Evolutionary conservation across 352 stramenopile species (phyloP).

Genomic region (Phytophthora fragariaefolia): DNA sequence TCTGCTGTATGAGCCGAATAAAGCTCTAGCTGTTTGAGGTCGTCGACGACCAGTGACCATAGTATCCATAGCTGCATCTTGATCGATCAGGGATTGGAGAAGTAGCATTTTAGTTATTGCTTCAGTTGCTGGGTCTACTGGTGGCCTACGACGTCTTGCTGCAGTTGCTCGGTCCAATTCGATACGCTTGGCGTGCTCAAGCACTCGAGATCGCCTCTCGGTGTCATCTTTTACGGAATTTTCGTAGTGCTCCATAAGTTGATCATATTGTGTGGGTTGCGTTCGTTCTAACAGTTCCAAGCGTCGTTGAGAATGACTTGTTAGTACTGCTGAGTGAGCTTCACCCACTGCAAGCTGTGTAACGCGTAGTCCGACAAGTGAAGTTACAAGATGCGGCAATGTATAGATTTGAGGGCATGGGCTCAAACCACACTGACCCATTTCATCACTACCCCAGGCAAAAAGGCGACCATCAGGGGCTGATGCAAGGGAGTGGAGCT

Average conservation of each 20-base stretch:
- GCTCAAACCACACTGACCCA: slow-evolving; percentile 73
- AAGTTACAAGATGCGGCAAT: slow-evolving; percentile 68
- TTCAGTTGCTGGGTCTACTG: slow-evolving; percentile 35
- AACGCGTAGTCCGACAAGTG: slow-evolving; percentile 60
- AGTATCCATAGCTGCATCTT: slow-evolving; percentile 26
- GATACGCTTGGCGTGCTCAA: slow-evolving; percentile 35
- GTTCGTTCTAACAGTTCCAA: slow-evolving; percentile 54
- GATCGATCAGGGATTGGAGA: slow-evolving; percentile 40
- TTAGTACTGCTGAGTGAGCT: slow-evolving; percentile 61
- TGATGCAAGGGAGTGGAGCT: slow-evolving; percentile 58
- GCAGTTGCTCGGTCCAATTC: slow-evolving; percentile 37
- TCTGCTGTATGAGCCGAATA: not conserved
- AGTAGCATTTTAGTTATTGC: slow-evolving; percentile 30
- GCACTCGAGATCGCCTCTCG: slow-evolving; percentile 37
- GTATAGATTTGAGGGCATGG: slow-evolving; percentile 82
- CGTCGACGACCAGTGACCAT: not conserved
- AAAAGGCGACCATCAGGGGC: slow-evolving; percentile 63
- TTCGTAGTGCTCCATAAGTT: slow-evolving; percentile 51
- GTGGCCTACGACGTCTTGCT: slow-evolving; percentile 46
- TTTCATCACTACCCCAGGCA: slow-evolving; percentile 76
- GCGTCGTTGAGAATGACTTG: slow-evolving; percentile 42
- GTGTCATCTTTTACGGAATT: slow-evolving; percentile 47
- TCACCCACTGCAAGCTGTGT: slow-evolving; percentile 60
- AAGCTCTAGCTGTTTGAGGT: slow-evolving; percentile 22
- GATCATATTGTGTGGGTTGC: slow-evolving; percentile 52